phyloP scores from a whole-genome alignment of 495 filamentous ascomycete species.

The Penicillium robsamsonii region DNA sequence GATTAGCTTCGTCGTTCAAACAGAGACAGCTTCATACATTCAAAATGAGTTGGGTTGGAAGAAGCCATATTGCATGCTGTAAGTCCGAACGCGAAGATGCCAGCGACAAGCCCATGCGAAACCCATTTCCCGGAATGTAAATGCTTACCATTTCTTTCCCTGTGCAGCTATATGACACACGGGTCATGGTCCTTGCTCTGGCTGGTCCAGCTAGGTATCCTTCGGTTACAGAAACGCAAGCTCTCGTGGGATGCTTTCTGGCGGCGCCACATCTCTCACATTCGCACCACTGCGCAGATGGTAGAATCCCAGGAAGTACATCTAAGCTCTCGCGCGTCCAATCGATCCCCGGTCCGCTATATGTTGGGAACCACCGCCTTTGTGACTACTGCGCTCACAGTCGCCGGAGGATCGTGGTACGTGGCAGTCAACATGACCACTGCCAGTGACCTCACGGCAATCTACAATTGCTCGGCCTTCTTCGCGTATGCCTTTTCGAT shows the following conservation, averaged over 20 bases:
- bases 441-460: conserved; percentile 88
- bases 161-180: conserved; percentile 78
- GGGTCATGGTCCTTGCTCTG: conserved; percentile 88
- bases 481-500: conserved; percentile 97
- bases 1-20: conserved; percentile 82
- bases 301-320: conserved; percentile 67
- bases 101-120: conserved; percentile 2
- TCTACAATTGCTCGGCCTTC: conserved; percentile 99
- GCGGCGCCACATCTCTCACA: conserved; percentile 68
- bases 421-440: conserved; percentile 90
- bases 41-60: conserved; percentile 86
- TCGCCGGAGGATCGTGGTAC: conserved; percentile 95
- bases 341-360: conserved; percentile 65
- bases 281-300: conserved; percentile 84
- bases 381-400: conserved; percentile 80
- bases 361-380: conserved; percentile 74
- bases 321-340: conserved; percentile 44
- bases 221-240: conserved; percentile 68
- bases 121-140: conserved; percentile 8
- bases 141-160: conserved; percentile 15
- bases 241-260: conserved; percentile 85
- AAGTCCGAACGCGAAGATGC: conserved; percentile 34
- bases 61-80: conserved; percentile 98
- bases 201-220: conserved; percentile 76
- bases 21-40: conserved; percentile 91